These are phyloP conservation scores for Phytophthora constricta DNA, from an alignment of 352 stramenopile species.

Conservation along the genomic window DNA sequence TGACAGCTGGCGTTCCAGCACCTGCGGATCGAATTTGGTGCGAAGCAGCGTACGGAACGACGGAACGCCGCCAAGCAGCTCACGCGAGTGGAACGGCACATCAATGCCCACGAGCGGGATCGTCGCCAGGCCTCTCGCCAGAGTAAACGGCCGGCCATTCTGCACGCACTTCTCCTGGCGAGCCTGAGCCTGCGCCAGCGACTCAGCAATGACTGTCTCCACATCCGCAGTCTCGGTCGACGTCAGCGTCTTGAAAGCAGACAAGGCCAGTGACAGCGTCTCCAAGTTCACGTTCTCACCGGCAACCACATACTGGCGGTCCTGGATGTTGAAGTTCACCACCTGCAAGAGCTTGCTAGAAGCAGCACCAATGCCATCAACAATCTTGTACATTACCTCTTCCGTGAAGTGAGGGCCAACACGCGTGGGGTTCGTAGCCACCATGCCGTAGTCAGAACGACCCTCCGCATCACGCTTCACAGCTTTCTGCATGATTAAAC, in stretches of 20 bases:
- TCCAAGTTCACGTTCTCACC: slow-evolving; percentile 86
- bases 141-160: slow-evolving; percentile 60
- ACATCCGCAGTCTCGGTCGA: slow-evolving; percentile 51
- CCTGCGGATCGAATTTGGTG: slow-evolving; percentile 72
- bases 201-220: slow-evolving; percentile 57
- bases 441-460: slow-evolving; percentile 89
- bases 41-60: slow-evolving; percentile 79
- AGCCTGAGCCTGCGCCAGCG: slow-evolving; percentile 59
- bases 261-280: slow-evolving; percentile 70
- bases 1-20: slow-evolving; percentile 71
- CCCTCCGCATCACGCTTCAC: slow-evolving; percentile 63
- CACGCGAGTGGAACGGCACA: slow-evolving; percentile 89
- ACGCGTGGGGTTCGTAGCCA: slow-evolving; percentile 82
- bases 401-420: slow-evolving; percentile 79
- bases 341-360: slow-evolving; percentile 84
- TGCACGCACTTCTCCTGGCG: slow-evolving; percentile 70
- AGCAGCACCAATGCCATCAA: slow-evolving; percentile 64
- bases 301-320: slow-evolving; percentile 88
- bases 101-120: slow-evolving; percentile 89
- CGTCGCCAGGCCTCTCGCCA: slow-evolving; percentile 72
- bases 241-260: slow-evolving; percentile 55
- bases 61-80: slow-evolving; percentile 79
- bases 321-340: slow-evolving; percentile 90
- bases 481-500: slow-evolving; percentile 69
- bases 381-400: slow-evolving; percentile 65